Evolutionary conservation across 257 asterid genomes (phyloP).

Genomic region (Penstemon newberryi): DNA sequence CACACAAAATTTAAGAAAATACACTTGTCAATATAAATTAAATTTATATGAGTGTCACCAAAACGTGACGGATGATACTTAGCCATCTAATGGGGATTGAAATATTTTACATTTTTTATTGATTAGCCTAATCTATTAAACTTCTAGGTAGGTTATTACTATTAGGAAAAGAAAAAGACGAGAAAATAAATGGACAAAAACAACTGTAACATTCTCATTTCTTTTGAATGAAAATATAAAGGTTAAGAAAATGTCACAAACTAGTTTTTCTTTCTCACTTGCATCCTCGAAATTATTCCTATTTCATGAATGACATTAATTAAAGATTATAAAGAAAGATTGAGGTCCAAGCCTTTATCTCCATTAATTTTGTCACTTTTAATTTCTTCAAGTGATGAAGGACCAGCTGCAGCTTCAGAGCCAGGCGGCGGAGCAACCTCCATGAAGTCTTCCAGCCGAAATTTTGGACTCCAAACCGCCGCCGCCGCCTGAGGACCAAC

Average conservation of each 20-base stretch:
- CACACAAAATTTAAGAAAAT: too few relatives aligned
- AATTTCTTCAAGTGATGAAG: neutral
- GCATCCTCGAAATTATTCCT: neutral
- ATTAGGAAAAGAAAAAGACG: neutral
- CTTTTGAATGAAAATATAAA: too few relatives aligned
- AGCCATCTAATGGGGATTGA: too few relatives aligned
- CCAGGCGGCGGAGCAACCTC: slow-evolving; percentile 21
- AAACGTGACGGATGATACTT: too few relatives aligned
- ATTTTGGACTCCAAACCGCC: slow-evolving; percentile 34
- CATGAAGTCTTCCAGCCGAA: slow-evolving; percentile 34
- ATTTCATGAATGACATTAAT: neutral
- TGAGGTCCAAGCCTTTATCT: slow-evolving; percentile 33
- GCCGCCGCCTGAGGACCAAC: neutral
- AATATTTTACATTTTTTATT: too few relatives aligned
- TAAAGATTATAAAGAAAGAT: slow-evolving; percentile 31
- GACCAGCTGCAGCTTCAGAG: neutral
- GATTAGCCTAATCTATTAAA: too few relatives aligned
- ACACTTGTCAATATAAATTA: too few relatives aligned
- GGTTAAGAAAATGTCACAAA: too few relatives aligned
- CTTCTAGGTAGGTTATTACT: too few relatives aligned
- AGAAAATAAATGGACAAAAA: too few relatives aligned
- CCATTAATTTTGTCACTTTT: slow-evolving; percentile 5
- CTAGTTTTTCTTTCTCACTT: neutral
- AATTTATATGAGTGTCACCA: too few relatives aligned
- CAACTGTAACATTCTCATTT: neutral